These are phyloP conservation scores for Cantharellus anzutake DNA, from an alignment of 768 basidiomycete species.

Conservation along the genomic window DNA sequence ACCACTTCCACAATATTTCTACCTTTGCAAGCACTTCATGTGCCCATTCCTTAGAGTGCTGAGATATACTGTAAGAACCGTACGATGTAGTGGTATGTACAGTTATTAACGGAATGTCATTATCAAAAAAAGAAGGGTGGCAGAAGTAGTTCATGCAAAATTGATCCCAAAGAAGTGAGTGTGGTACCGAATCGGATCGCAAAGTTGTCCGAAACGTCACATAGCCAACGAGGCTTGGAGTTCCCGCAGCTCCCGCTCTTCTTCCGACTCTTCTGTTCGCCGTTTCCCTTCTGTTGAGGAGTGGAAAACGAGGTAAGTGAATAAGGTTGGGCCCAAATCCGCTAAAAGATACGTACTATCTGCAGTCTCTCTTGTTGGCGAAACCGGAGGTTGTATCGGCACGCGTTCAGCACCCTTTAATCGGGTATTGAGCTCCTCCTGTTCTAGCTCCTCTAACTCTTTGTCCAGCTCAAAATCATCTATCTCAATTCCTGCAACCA, in stretches of 20 bases:
- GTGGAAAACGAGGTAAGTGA: neutral
- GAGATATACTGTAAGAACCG: too few relatives aligned
- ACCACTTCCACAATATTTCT: too few relatives aligned
- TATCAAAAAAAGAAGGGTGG: too few relatives aligned
- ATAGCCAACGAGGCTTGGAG: conserved; percentile 78
- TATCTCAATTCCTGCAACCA: conserved; percentile 30
- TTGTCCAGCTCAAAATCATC: conserved; percentile 67
- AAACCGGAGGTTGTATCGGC: conserved; percentile 65
- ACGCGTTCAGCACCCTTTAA: conserved; percentile 76
- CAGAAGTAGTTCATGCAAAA: too few relatives aligned
- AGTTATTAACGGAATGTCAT: too few relatives aligned
- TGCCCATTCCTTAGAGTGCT: too few relatives aligned
- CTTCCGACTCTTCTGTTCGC: conserved; percentile 60
- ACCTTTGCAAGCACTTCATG: too few relatives aligned
- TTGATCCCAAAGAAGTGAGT: too few relatives aligned
- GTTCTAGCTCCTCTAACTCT: conserved; percentile 75
- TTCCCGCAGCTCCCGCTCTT: conserved; percentile 73
- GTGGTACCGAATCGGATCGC: too few relatives aligned
- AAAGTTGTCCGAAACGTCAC: conserved; percentile 31
- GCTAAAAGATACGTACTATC: conserved; percentile 26
- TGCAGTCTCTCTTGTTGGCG: conserved; percentile 19
- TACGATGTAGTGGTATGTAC: too few relatives aligned
- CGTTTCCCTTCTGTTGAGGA: conserved; percentile 15
- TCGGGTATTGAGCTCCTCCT: conserved; percentile 71
- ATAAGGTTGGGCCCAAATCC: neutral